A percentile compares a stretch with the other conserved stretches of the same genome.
Conservation (phyloP, 1,284 basidiomycete species). For the Mycosarcoma mackinlayi region DNA sequence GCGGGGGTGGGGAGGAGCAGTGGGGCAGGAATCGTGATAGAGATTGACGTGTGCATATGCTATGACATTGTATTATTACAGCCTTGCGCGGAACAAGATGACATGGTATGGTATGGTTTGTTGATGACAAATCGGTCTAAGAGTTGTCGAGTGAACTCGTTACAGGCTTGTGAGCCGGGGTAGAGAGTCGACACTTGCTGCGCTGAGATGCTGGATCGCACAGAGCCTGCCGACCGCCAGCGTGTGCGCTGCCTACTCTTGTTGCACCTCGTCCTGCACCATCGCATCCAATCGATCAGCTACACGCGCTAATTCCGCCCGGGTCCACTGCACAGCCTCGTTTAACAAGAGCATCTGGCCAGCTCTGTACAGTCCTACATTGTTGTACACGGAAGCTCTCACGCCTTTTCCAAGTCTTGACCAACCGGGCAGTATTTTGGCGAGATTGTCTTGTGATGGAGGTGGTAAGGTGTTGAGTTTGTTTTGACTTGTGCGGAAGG, state of each 20-base stretch:
- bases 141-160: too few relatives aligned
- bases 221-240: too few relatives aligned
- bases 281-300: constrained; percentile 38
- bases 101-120: not conserved
- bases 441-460: not conserved
- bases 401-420: not conserved
- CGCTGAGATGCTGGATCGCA: too few relatives aligned
- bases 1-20: too few relatives aligned
- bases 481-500: constrained; percentile 20
- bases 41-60: too few relatives aligned
- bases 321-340: constrained; percentile 44
- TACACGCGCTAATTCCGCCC: constrained; percentile 21
- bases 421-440: not conserved
- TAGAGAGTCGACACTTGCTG: too few relatives aligned
- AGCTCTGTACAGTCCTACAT: constrained; percentile 30
- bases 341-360: constrained; percentile 37
- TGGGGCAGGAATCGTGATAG: too few relatives aligned
- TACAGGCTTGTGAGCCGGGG: too few relatives aligned
- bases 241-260: not conserved
- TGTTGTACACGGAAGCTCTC: constrained; percentile 10
- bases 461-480: constrained; percentile 3
- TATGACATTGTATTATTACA: too few relatives aligned
- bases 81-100: too few relatives aligned
- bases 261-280: not conserved
- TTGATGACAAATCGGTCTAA: too few relatives aligned